A percentile compares a stretch with the other conserved stretches of the same genome.
Evolutionary conservation across 306 rosid species (phyloP).

Genomic region (Arachis stenosperma): DNA sequence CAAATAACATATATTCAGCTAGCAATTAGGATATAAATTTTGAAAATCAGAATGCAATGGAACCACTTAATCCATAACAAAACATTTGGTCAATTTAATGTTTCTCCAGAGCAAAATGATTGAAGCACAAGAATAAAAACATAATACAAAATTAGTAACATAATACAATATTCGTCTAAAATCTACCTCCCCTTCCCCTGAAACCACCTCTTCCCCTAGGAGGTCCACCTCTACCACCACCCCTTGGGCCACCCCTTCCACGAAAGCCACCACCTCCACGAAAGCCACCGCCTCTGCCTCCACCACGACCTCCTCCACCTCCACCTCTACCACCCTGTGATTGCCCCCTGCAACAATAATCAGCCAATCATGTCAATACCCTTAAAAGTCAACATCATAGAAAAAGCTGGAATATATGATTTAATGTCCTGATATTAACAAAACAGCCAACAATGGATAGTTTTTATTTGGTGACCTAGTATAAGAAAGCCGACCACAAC

Average conservation of each 20-base stretch:
- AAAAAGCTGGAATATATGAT: neutral
- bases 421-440: neutral
- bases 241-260: conserved; percentile 84
- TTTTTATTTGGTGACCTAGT: neutral
- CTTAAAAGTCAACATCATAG: neutral
- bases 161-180: conserved; percentile 44
- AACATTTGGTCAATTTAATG: conserved; percentile 30
- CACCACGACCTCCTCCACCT: conserved; percentile 66
- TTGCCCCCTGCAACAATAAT: conserved; percentile 70
- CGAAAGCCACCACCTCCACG: conserved; percentile 76
- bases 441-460: neutral
- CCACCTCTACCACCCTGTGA: conserved; percentile 59
- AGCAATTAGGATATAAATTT: neutral
- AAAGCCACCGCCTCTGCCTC: conserved; percentile 53
- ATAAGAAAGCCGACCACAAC: neutral
- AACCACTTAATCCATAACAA: conserved; percentile 34
- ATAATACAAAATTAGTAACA: conserved; percentile 36
- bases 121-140: conserved; percentile 26
- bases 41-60: conserved; percentile 29
- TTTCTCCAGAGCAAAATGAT: conserved; percentile 41
- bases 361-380: conserved; percentile 24
- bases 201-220: conserved; percentile 85
- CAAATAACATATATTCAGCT: no score
- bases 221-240: conserved; percentile 84
- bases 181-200: conserved; percentile 96